These are phyloP conservation scores for Sisymbrium irio DNA, from an alignment of 345 rosid genomes.

Conservation along the genomic window DNA sequence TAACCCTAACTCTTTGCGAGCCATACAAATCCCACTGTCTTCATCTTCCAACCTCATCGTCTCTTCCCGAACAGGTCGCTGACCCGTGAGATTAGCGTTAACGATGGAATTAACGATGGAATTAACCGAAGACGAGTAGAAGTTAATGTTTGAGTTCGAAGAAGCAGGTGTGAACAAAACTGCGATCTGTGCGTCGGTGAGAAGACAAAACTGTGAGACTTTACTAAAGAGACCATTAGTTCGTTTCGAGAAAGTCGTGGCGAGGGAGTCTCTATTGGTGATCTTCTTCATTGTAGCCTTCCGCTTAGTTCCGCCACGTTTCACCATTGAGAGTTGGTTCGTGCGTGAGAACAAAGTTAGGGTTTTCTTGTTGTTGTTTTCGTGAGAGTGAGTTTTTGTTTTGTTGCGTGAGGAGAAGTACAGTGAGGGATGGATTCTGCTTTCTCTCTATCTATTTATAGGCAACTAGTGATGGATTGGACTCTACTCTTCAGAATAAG, in stretches of 20 bases:
- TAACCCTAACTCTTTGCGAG: no score
- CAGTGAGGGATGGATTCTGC: not conserved
- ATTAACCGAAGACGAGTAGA: no score
- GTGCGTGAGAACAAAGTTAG: no score
- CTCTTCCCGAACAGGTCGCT: no score
- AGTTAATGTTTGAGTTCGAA: not conserved
- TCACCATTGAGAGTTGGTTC: not conserved
- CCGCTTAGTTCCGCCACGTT: not conserved
- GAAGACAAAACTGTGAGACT: not conserved
- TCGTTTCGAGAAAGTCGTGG: no score
- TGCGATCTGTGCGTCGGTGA: not conserved
- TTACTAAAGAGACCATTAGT: not conserved
- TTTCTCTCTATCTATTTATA: not conserved
- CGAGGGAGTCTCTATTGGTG: no score
- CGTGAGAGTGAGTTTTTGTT: not conserved
- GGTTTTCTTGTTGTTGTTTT: no score
- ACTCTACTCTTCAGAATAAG: not conserved
- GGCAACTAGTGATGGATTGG: not conserved
- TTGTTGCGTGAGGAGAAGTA: not conserved
- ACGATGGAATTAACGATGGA: no score
- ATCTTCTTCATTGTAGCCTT: not conserved
- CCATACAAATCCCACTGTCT: no score
- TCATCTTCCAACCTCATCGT: no score
- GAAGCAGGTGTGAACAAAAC: not conserved
- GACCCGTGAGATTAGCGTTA: no score